phyloP scores from a whole-genome alignment of 23 red algal species.

The Gracilaria domingensis region DNA sequence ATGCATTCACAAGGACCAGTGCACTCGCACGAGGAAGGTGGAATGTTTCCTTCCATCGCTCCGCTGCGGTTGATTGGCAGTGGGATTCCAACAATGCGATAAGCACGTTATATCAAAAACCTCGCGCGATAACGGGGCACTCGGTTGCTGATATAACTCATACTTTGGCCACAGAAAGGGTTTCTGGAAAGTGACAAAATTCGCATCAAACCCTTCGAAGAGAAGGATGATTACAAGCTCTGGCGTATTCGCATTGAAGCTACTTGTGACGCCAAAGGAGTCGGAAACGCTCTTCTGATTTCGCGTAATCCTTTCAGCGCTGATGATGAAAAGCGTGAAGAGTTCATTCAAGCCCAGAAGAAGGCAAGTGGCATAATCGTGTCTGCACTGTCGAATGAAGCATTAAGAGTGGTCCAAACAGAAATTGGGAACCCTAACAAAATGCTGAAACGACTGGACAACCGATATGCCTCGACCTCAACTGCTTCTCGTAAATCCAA shows the following conservation, averaged over 20 bases:
- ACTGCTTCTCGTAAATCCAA: neutral
- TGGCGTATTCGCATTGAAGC: constrained; percentile 31
- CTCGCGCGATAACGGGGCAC: too few species aligned
- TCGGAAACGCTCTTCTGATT: neutral
- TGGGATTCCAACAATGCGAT: too few species aligned
- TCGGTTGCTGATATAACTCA: too few species aligned
- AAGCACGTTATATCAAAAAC: too few species aligned
- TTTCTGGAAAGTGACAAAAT: constrained; percentile 11
- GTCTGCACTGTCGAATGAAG: constrained; percentile 23
- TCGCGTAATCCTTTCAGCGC: neutral
- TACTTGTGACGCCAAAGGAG: constrained; percentile 18
- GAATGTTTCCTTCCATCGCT: too few species aligned
- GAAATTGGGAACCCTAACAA: neutral
- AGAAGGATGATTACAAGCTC: constrained; percentile 31
- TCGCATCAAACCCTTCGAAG: neutral
- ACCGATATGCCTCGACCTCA: neutral
- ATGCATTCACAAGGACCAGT: too few species aligned
- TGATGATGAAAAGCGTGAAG: constrained; percentile 19
- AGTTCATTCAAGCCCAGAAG: constrained; percentile 4
- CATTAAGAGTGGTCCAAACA: constrained; percentile 12
- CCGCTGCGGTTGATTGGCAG: too few species aligned
- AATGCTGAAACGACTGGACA: constrained; percentile 3
- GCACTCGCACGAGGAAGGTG: too few species aligned
- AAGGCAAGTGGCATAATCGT: constrained; percentile 21
- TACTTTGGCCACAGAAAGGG: too few species aligned